phyloP scores from a whole-genome alignment of 169 alveolate genomes.

The Eimeria necatrix region DNA sequence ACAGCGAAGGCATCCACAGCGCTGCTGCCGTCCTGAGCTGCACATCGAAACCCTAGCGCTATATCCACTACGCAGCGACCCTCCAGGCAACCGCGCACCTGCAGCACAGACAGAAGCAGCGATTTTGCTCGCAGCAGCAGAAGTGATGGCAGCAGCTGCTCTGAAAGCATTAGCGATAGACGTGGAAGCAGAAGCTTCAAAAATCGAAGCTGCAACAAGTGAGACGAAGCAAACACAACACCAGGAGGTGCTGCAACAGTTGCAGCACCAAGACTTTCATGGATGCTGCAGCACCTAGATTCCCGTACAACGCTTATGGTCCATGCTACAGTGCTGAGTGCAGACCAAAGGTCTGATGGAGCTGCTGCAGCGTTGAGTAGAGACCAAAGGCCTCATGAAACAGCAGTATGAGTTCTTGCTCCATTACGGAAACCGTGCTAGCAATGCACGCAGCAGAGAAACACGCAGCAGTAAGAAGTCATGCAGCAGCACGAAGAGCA shows the following conservation, averaged over 20 bases:
- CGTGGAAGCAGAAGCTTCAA: too few species aligned
- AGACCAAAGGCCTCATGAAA: too few species aligned
- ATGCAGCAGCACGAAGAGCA: conserved; percentile 42
- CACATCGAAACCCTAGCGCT: conserved; percentile 18
- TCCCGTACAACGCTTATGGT: too few species aligned
- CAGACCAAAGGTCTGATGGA: neutral
- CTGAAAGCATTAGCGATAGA: too few species aligned
- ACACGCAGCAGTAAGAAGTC: neutral
- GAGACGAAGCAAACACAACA: neutral
- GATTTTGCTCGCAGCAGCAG: neutral
- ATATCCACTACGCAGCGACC: conserved; percentile 38
- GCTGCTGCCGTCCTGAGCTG: neutral
- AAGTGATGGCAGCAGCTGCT: neutral
- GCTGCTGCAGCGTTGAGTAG: neutral
- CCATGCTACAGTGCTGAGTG: neutral
- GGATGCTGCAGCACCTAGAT: neutral
- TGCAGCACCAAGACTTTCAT: neutral
- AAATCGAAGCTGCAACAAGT: too few species aligned
- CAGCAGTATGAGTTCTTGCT: too few species aligned
- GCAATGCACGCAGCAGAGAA: neutral
- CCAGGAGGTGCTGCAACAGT: neutral
- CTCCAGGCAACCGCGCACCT: conserved; percentile 45
- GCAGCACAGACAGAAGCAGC: conserved; percentile 35
- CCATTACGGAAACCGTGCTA: too few species aligned
- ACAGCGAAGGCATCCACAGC: conserved; percentile 13